These are phyloP conservation scores for Aspergillus ibericus DNA, from an alignment of 2,329 filamentous ascomycete genomes.

Conservation along the genomic window DNA sequence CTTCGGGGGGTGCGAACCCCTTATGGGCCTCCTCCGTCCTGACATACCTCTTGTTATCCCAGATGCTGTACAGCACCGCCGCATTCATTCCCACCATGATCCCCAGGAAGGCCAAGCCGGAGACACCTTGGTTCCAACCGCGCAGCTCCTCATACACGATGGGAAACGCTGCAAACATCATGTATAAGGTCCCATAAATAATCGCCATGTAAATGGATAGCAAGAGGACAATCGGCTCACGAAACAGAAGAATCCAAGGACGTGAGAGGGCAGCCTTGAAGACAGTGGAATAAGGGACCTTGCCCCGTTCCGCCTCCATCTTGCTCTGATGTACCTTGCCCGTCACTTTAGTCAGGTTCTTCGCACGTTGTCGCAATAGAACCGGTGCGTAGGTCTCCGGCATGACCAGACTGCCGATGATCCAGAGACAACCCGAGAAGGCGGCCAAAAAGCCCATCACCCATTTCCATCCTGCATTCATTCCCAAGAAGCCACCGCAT, in stretches of 20 bases:
- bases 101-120: neutral
- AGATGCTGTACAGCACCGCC: neutral
- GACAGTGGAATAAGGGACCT: neutral
- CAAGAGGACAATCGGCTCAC: neutral
- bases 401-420: slow-evolving; percentile 8
- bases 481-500: slow-evolving; percentile 62
- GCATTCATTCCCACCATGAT: neutral
- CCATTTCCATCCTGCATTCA: slow-evolving; percentile 65
- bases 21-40: neutral
- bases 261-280: neutral
- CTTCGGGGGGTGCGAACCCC: neutral
- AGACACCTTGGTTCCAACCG: neutral
- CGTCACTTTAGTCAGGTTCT: neutral
- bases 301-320: neutral
- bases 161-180: neutral
- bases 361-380: neutral
- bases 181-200: neutral
- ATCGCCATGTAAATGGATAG: neutral
- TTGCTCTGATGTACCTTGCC: neutral
- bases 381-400: slow-evolving; percentile 1
- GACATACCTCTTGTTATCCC: neutral
- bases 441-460: slow-evolving; percentile 60
- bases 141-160: neutral
- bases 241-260: neutral
- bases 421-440: slow-evolving; percentile 59